Evolutionary conservation across 306 rosid genomes (phyloP).

Genomic region (Morella rubra): DNA sequence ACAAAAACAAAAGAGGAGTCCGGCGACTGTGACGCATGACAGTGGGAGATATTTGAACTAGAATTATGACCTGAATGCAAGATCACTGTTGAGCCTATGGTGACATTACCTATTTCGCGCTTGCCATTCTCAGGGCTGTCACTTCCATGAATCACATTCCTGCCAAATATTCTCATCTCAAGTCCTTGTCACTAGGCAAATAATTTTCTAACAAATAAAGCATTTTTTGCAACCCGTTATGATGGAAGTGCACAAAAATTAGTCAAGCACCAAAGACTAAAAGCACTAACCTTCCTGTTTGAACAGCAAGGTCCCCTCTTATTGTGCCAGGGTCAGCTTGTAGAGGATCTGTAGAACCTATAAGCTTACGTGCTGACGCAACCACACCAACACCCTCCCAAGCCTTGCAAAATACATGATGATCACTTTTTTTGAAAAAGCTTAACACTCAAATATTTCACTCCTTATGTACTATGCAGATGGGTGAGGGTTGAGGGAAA

Average conservation of each 20-base stretch:
- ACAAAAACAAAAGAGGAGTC: neutral
- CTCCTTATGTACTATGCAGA: constrained; percentile 17
- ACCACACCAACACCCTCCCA: constrained; percentile 99
- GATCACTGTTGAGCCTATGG: neutral
- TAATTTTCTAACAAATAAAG: constrained; percentile 10
- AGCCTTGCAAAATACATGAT: constrained; percentile 56
- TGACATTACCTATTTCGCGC: constrained; percentile 76
- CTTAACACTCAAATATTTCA: constrained; percentile 13
- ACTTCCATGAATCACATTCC: constrained; percentile 95
- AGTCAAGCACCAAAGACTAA: constrained; percentile 12
- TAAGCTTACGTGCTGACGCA: constrained; percentile 91
- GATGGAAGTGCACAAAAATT: constrained; percentile 1
- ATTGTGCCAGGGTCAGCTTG: constrained; percentile 98
- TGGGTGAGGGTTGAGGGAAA: constrained; percentile 3
- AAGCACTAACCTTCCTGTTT: constrained; percentile 78
- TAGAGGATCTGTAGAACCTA: constrained; percentile 91
- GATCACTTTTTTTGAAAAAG: constrained; percentile 18
- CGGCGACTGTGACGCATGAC: neutral
- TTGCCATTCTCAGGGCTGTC: constrained; percentile 98
- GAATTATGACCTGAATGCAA: neutral
- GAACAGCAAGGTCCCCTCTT: constrained; percentile 93
- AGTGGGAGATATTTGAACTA: neutral
- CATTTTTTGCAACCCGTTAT: constrained; percentile 6
- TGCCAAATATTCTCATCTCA: constrained; percentile 40
- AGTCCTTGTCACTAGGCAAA: constrained; percentile 23